Base-by-base conservation (phyloP, 2,329 filamentous ascomycete species). In the Neofusicoccum parvum region DNA sequence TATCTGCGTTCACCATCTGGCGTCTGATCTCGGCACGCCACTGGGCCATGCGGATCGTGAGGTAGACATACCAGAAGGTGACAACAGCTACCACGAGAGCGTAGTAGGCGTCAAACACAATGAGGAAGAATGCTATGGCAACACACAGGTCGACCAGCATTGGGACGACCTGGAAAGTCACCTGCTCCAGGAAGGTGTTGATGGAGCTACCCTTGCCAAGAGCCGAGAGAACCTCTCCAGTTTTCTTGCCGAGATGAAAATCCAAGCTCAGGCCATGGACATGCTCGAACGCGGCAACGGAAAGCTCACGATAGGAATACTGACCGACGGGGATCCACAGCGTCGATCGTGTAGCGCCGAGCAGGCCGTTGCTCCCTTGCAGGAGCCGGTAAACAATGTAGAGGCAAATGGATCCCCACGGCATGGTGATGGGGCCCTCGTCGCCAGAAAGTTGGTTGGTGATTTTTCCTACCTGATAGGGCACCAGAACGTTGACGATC, bases 291-390 rank as follows among this genome's bases (percentile, higher is more conserved):
- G 94, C 92, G 15, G 95, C 94, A 1, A 95, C 95, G 5, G 94
- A 97, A 66, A 99, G 85, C 69, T 95, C 92, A 73, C 92, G 90
- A 79, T 97, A 99, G 0, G 94, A 97, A 77, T 98, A 97, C 77
- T 99, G 95, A 41, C 94, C 92, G 65, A 99, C 93, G 0, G 95
- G 94, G 59, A 99, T 95, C 95, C 95, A 99, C 39, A 99, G 83
- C 41, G 92, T 88, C 23, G 92, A 90, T 69, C 95, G 87, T 39
- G 91, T 73, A 1, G 92, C 94, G 7, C 93, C 93, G 39, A 99
- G 85, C 53, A 98, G 81, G 20, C 95, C 95, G 67, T 94, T 95
- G 62, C 88, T 90, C 2, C 95, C 95, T 78, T 98, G 95, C 15
- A 98, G 85, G 74, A 94, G 85, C 71, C 92, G 90, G 73, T 88